Percentiles rank a stretch among this genome's conserved stretches.
Conservation (phyloP, 2,329 filamentous ascomycete genomes). For the Phoma sp. region DNA sequence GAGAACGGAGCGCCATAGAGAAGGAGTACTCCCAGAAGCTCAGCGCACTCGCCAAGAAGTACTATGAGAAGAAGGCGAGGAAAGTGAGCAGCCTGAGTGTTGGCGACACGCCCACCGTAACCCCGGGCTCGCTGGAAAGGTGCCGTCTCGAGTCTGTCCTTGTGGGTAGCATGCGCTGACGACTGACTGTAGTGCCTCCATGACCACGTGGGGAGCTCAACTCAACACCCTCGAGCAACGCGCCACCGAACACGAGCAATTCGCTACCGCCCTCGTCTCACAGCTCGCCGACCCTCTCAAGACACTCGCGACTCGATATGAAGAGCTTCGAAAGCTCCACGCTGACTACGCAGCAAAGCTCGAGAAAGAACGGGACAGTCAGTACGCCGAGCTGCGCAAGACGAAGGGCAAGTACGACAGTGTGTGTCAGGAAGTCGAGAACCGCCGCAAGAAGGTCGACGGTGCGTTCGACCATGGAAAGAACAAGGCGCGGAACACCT, state of each 20-base stretch:
- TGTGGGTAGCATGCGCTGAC: constrained; percentile 27
- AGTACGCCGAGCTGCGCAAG: constrained; percentile 86
- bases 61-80: constrained; percentile 94
- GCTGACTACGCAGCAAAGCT: constrained; percentile 86
- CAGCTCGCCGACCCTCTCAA: constrained; percentile 89
- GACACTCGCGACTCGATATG: constrained; percentile 74
- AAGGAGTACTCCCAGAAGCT: constrained; percentile 96
- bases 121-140: constrained; percentile 93
- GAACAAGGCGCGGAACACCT: constrained; percentile 85
- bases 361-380: constrained; percentile 84
- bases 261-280: constrained; percentile 75
- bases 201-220: constrained; percentile 97
- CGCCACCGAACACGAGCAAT: constrained; percentile 87
- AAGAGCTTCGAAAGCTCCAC: constrained; percentile 91
- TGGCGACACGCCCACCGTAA: constrained; percentile 90
- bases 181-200: constrained; percentile 71
- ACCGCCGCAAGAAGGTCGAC: constrained; percentile 91
- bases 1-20: constrained; percentile 90
- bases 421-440: constrained; percentile 93
- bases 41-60: constrained; percentile 87
- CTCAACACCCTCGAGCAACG: constrained; percentile 86
- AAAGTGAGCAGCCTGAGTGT: constrained; percentile 89
- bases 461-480: constrained; percentile 87
- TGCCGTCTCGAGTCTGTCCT: constrained; percentile 42
- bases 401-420: constrained; percentile 91